A percentile compares a stretch with the other conserved stretches of the same genome.
Evolutionary conservation across 768 basidiomycete genomes (phyloP).

Genomic region (Naganishia vaughanmartiniae): DNA sequence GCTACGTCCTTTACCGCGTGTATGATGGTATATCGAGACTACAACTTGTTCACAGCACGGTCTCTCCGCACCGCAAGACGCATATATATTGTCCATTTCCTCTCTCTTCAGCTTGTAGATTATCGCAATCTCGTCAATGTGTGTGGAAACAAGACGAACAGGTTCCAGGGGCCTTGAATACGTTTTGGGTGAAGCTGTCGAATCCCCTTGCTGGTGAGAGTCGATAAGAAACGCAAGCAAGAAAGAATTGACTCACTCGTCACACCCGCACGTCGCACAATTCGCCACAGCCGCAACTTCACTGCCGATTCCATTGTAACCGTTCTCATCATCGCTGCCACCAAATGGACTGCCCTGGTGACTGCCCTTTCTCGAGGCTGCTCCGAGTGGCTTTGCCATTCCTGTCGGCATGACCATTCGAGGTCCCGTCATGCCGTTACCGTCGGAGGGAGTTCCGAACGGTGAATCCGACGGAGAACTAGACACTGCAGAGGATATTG

Average conservation of each 20-base stretch:
- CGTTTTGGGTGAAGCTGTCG: constrained; percentile 18
- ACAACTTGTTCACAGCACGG: no score
- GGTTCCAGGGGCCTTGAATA: constrained; percentile 16
- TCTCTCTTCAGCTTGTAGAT: background rate
- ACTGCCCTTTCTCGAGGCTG: background rate
- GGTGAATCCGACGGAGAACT: constrained; percentile 10
- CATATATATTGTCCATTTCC: background rate
- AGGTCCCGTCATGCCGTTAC: background rate
- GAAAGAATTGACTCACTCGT: background rate
- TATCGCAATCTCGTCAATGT: background rate
- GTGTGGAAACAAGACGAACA: constrained; percentile 21
- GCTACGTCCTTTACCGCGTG: no score
- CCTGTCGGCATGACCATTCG: constrained; percentile 18
- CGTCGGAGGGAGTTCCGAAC: constrained; percentile 8
- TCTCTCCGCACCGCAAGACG: no score
- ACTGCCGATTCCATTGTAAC: background rate
- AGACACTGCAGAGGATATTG: background rate
- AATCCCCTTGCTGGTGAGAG: background rate
- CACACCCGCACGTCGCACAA: constrained; percentile 10
- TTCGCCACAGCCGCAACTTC: background rate
- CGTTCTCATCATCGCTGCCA: constrained; percentile 21
- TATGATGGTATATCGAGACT: no score
- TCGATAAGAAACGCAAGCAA: background rate
- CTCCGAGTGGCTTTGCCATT: background rate
- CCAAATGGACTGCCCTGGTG: constrained; percentile 12